A percentile compares a stretch with the other conserved stretches of the same genome.
Evolutionary conservation across 129 eudicot genomes (phyloP).

Genomic region (Solidago caesia): DNA sequence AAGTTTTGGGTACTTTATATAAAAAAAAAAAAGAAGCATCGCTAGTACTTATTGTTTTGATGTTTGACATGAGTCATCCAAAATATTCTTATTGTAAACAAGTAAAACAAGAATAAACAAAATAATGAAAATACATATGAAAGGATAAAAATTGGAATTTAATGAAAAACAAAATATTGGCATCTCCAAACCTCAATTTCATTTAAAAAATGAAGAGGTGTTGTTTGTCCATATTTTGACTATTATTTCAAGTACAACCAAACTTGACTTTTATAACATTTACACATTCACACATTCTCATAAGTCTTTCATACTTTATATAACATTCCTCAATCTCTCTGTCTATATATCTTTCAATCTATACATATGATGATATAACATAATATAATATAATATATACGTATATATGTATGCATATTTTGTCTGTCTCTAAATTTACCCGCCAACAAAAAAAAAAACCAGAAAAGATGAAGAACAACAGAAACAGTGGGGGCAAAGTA

Average conservation of each 20-base stretch:
- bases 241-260: neutral
- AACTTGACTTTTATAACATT: constrained; percentile 14
- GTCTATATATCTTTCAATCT: neutral
- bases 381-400: no score
- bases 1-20: no score
- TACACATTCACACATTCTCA: no score
- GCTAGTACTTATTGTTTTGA: no score
- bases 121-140: no score
- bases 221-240: constrained; percentile 19
- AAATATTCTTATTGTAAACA: constrained; percentile 8
- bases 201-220: constrained; percentile 6
- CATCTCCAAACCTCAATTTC: neutral
- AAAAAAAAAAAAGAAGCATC: no score
- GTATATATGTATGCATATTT: neutral
- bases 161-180: neutral
- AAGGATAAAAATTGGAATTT: neutral
- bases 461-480: constrained; percentile 46
- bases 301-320: no score
- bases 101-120: neutral
- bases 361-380: neutral
- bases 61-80: neutral
- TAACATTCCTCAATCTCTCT: neutral
- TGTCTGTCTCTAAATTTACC: constrained; percentile 16
- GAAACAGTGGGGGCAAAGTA: constrained; percentile 53
- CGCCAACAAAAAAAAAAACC: neutral